These are phyloP conservation scores for Prunus yedoensis DNA, from an alignment of 331 rosid genomes.

Conservation along the genomic window DNA sequence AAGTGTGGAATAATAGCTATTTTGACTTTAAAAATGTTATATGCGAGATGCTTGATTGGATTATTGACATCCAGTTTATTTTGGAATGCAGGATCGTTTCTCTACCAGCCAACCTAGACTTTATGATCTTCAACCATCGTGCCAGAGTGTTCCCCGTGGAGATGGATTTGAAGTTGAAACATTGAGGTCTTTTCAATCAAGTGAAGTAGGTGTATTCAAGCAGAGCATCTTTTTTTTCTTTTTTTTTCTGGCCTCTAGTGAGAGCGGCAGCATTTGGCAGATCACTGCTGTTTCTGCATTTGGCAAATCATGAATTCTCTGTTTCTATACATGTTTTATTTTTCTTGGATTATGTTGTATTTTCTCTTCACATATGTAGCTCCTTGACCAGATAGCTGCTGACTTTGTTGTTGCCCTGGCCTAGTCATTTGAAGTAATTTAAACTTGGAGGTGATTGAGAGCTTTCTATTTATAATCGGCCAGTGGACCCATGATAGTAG, in stretches of 20 bases:
- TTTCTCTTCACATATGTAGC: neutral
- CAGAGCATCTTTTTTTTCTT: neutral
- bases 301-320: neutral
- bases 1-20: slow-evolving; percentile 4
- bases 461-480: neutral
- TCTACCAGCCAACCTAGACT: slow-evolving; percentile 73
- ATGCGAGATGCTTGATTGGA: slow-evolving; percentile 5
- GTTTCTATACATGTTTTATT: slow-evolving; percentile 7
- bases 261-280: neutral
- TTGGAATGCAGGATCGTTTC: slow-evolving; percentile 67
- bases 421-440: slow-evolving; percentile 6
- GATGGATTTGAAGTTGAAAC: slow-evolving; percentile 61
- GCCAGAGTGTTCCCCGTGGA: slow-evolving; percentile 59
- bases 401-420: neutral
- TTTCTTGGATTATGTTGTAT: slow-evolving; percentile 19
- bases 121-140: slow-evolving; percentile 86
- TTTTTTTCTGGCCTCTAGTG: neutral
- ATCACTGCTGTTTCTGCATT: neutral
- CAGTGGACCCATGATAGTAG: neutral
- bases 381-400: neutral
- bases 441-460: neutral
- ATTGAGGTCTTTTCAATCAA: slow-evolving; percentile 32
- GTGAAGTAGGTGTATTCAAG: neutral
- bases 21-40: slow-evolving; percentile 1
- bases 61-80: slow-evolving; percentile 19